phyloP scores from a whole-genome alignment of 768 basidiomycete species.

The Neoboletus magnificus region DNA sequence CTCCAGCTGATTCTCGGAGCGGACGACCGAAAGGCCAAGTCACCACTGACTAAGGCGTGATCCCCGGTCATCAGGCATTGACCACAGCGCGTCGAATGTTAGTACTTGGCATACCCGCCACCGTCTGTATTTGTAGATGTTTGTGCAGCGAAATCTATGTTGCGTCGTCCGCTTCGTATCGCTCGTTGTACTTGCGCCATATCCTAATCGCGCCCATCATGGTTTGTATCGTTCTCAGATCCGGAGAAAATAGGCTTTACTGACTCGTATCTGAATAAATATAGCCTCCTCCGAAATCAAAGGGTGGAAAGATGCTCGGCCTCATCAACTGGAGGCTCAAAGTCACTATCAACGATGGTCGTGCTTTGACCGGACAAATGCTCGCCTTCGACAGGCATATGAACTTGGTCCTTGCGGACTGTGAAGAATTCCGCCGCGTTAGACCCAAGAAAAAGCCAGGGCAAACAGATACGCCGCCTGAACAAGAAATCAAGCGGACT shows the following conservation, averaged over 20 bases:
- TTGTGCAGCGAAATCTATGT: constrained; percentile 23
- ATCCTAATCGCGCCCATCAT: constrained; percentile 50
- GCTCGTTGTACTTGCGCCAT: constrained; percentile 15
- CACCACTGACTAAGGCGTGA: neutral
- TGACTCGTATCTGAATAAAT: constrained; percentile 6
- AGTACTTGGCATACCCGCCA: neutral
- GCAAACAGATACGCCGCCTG: constrained; percentile 63
- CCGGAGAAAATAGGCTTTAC: neutral
- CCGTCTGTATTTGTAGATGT: constrained; percentile 32
- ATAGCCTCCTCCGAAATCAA: constrained; percentile 95
- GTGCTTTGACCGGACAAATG: constrained; percentile 95
- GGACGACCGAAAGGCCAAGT: neutral
- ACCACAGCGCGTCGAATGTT: neutral
- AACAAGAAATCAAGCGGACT: constrained; percentile 94
- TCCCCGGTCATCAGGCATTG: neutral
- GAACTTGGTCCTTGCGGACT: constrained; percentile 98
- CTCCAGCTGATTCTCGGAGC: neutral
- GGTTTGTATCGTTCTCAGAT: constrained; percentile 39
- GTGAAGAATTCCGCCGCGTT: constrained; percentile 94
- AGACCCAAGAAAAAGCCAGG: constrained; percentile 89
- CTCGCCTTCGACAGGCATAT: constrained; percentile 99
- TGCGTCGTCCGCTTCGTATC: constrained; percentile 25
- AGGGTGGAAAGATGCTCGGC: constrained; percentile 96
- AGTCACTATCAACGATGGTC: constrained; percentile 96
- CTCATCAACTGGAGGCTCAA: constrained; percentile 98